These are phyloP conservation scores for Cladosporium sp. DNA, from an alignment of 2,329 filamentous ascomycete species.

Conservation along the genomic window DNA sequence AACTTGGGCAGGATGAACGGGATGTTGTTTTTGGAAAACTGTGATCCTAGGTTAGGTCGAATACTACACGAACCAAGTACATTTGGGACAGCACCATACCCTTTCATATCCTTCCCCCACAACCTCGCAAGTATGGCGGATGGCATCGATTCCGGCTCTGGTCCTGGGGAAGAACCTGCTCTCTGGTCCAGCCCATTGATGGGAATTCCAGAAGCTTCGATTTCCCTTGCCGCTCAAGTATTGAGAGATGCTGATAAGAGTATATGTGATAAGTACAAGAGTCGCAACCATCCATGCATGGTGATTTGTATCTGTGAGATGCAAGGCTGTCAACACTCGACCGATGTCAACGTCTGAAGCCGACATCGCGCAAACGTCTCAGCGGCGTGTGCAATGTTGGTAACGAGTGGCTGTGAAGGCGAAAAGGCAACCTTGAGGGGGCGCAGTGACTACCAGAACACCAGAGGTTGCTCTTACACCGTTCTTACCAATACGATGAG, in stretches of 20 bases:
- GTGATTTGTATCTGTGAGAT: neutral
- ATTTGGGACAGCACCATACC: slow-evolving; percentile 7
- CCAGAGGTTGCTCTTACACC: too few species aligned
- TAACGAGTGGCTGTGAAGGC: too few species aligned
- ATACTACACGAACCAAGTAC: too few species aligned
- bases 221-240: neutral
- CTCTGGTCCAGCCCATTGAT: neutral
- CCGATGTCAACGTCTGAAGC: neutral
- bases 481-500: too few species aligned
- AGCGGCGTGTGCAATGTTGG: too few species aligned
- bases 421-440: too few species aligned
- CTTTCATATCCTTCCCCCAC: slow-evolving; percentile 22
- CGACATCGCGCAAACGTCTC: neutral
- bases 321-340: neutral
- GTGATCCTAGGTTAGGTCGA: neutral
- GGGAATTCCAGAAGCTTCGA: slow-evolving; percentile 2
- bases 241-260: neutral
- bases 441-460: too few species aligned
- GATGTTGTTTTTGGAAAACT: slow-evolving; percentile 23
- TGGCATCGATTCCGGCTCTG: slow-evolving; percentile 20
- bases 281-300: neutral
- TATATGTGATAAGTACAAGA: neutral
- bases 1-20: slow-evolving; percentile 28
- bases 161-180: neutral
- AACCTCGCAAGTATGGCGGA: slow-evolving; percentile 23